These are phyloP conservation scores for Candida xiaguanensis DNA, from an alignment of 805 yeast species.

Conservation along the genomic window DNA sequence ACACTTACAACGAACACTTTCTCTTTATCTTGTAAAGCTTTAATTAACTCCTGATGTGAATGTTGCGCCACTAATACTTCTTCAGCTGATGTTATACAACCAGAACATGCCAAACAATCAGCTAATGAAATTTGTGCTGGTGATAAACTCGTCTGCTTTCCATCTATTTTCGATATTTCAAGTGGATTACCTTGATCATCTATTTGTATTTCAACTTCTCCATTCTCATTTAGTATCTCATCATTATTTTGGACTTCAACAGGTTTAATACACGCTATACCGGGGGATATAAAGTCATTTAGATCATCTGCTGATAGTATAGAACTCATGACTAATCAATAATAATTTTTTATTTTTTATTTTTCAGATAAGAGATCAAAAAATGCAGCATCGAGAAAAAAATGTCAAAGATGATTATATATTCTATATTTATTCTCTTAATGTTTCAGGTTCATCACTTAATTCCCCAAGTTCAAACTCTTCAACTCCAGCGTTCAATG, in stretches of 20 bases:
- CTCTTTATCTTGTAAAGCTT: conserved; percentile 41
- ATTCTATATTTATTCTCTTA: background rate
- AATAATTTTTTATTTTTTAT: too few relatives aligned
- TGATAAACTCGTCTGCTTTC: conserved; percentile 47
- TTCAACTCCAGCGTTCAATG: conserved; percentile 17
- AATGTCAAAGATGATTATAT: background rate
- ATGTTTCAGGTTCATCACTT: conserved; percentile 13
- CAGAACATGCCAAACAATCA: conserved; percentile 95
- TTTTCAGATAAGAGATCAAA: background rate
- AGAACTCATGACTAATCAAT: conserved; percentile 62
- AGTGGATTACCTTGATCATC: conserved; percentile 57
- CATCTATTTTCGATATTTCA: conserved; percentile 65
- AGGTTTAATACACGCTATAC: conserved; percentile 92
- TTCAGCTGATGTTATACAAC: conserved; percentile 97
- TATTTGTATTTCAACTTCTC: conserved; percentile 54
- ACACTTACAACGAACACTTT: conserved; percentile 68
- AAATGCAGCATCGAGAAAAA: background rate
- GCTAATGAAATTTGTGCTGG: conserved; percentile 86
- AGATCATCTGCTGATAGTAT: conserved; percentile 83
- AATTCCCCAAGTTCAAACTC: conserved; percentile 37
- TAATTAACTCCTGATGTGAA: conserved; percentile 74
- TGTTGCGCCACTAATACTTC: conserved; percentile 89
- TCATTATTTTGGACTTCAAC: conserved; percentile 12
- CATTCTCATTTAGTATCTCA: conserved; percentile 14
- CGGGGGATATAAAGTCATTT: conserved; percentile 92